Evolutionary conservation across 257 asterid species (phyloP), one percentile per base, ranked within the genome.

Genomic region (Parsonsia alboflavescens): DNA sequence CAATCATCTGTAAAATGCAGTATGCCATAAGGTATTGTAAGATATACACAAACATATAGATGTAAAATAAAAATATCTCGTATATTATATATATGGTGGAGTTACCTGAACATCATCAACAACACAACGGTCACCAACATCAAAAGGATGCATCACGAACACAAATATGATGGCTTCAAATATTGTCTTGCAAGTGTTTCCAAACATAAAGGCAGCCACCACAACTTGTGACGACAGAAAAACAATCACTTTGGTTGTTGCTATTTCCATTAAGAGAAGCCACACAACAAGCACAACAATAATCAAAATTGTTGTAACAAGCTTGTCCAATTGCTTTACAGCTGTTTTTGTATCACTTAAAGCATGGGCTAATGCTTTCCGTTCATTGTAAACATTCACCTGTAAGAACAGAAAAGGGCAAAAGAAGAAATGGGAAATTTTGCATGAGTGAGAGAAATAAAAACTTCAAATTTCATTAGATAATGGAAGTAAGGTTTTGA

Each of bases 351-450:
- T 87, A 79, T 92, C 97, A 24, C 79, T 87, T 54, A 92, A 78
- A 70, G 97, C 98, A 81, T 90, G 97, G 11, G 93, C 93, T 72
- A 94, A 87, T 24, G 93, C 91, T 88, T 87, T 94, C n/a, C 97
- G 93, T 53, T 86, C 96, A 22, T 90, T 87, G 82, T 89, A 92
- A 77, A 95, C 98, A 83, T 89, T 90, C 78, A 94, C 86, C 99
- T 94, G 88, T 80, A 83, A 64, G 79, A 70, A 45, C 22, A 67
- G 73, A 61, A 68, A 17, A 72, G n/a, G 22, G 39, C 39, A 33
- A 62, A 66, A 58, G 70, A 3, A 6, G 30, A 66, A 71, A 39
- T 21, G 52, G 72, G 24, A 6, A 59, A 24, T 57, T 54, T 17
- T 64, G 58, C 15, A 5, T 24, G 56, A 13, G 36, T 1, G 67